These are phyloP conservation scores for Suhomyces xylopsoci DNA, from an alignment of 805 yeast species.

Conservation along the genomic window DNA sequence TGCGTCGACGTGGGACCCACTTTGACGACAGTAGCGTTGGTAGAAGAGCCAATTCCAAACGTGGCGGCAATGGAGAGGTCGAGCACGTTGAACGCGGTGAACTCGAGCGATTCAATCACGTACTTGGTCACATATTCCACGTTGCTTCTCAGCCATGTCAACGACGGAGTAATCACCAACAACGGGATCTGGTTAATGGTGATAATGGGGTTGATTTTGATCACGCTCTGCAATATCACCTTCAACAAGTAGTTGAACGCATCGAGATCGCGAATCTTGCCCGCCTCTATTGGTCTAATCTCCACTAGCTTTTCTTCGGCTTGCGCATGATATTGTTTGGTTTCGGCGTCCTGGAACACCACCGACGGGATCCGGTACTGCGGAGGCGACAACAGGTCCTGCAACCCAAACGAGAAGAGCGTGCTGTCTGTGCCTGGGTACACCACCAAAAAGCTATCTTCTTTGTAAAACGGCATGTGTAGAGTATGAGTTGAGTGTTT, in stretches of 20 bases:
- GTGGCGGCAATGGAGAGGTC: slow-evolving; percentile 68
- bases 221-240: slow-evolving; percentile 39
- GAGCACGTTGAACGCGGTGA: slow-evolving; percentile 68
- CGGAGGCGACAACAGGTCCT: slow-evolving; percentile 72
- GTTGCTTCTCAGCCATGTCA: slow-evolving; percentile 63
- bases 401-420: slow-evolving; percentile 77
- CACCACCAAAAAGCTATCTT: slow-evolving; percentile 51
- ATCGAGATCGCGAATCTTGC: slow-evolving; percentile 61
- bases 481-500: too few relatives aligned
- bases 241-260: slow-evolving; percentile 67
- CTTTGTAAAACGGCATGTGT: slow-evolving; percentile 43
- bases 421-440: slow-evolving; percentile 80
- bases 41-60: slow-evolving; percentile 66
- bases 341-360: slow-evolving; percentile 51
- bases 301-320: slow-evolving; percentile 31
- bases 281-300: slow-evolving; percentile 61
- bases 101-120: slow-evolving; percentile 67
- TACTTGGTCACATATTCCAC: slow-evolving; percentile 71
- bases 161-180: slow-evolving; percentile 58
- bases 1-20: slow-evolving; percentile 76
- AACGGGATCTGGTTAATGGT: slow-evolving; percentile 70
- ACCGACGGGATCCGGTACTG: slow-evolving; percentile 71
- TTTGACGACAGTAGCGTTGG: slow-evolving; percentile 73
- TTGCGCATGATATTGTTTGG: slow-evolving; percentile 38
- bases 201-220: slow-evolving; percentile 37